Evolutionary conservation across 257 asterid species (phyloP).

Genomic region (Scutellaria galericulata): DNA sequence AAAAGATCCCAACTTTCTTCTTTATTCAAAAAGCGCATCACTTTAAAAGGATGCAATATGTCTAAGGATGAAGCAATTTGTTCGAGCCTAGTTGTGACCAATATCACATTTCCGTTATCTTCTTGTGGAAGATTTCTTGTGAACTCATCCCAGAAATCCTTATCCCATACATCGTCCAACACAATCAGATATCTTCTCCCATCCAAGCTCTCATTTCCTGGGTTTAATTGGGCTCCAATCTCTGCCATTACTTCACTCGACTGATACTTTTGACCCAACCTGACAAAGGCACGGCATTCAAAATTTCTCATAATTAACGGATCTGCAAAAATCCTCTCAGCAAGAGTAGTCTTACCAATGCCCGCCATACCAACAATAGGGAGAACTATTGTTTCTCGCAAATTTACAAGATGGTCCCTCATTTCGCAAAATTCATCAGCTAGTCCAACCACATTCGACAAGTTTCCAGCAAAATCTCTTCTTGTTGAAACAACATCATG

Average conservation of each 20-base stretch:
- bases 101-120: neutral
- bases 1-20: slow-evolving; percentile 18
- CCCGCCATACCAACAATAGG: neutral
- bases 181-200: slow-evolving; percentile 3
- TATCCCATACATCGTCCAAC: slow-evolving; percentile 16
- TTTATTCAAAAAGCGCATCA: neutral
- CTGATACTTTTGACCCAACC: neutral
- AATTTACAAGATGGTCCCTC: neutral
- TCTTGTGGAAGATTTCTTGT: neutral
- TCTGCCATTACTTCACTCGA: neutral
- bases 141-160: neutral
- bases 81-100: slow-evolving; percentile 8
- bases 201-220: neutral
- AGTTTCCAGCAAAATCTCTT: too few species aligned
- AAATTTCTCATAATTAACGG: neutral
- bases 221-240: neutral
- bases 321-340: neutral
- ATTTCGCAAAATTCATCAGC: neutral
- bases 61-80: neutral
- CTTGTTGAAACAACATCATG: neutral
- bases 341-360: slow-evolving; percentile 21
- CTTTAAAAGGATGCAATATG: neutral
- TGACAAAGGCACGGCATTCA: neutral
- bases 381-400: neutral
- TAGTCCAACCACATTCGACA: neutral